Conservation (phyloP, 2,329 filamentous ascomycete species). For the Hortaea werneckii region DNA sequence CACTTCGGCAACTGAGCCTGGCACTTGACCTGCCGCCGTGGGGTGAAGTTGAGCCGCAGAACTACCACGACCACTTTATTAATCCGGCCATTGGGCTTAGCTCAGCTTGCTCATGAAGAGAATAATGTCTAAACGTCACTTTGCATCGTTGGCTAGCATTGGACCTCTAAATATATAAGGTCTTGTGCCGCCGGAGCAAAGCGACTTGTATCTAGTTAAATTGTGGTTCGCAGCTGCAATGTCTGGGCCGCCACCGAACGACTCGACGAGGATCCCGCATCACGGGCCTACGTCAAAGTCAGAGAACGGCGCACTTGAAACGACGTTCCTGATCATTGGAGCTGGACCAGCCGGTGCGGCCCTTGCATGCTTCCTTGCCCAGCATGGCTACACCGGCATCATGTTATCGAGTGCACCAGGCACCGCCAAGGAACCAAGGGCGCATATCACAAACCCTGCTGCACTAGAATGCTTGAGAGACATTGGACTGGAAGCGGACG, state of each 20-base stretch:
- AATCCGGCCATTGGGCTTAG: no score
- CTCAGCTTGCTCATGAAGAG: no score
- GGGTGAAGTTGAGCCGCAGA: not conserved
- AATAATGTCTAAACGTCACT: no score
- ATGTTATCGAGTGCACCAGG: constrained; percentile 41
- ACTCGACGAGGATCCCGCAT: not conserved
- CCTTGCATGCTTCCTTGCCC: constrained; percentile 24
- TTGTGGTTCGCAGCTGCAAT: not conserved
- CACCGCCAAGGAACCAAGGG: constrained; percentile 48
- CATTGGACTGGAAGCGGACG: constrained; percentile 33
- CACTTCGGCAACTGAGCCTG: not conserved
- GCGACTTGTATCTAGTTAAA: no score
- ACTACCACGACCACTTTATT: no score
- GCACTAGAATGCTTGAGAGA: constrained; percentile 42
- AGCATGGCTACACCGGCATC: constrained; percentile 38
- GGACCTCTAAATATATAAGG: no score
- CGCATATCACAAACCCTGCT: constrained; percentile 52
- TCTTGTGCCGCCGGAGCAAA: no score
- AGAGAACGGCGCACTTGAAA: constrained; percentile 11
- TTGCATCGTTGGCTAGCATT: no score
- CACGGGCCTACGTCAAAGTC: not conserved
- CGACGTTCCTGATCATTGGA: constrained; percentile 23
- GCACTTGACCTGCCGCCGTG: no score
- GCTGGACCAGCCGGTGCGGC: constrained; percentile 26
- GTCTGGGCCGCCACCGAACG: not conserved